Evolutionary conservation across 768 basidiomycete genomes (phyloP), one percentile per base, ranked within the genome.

Genomic region (Hortiboletus campestris): DNA sequence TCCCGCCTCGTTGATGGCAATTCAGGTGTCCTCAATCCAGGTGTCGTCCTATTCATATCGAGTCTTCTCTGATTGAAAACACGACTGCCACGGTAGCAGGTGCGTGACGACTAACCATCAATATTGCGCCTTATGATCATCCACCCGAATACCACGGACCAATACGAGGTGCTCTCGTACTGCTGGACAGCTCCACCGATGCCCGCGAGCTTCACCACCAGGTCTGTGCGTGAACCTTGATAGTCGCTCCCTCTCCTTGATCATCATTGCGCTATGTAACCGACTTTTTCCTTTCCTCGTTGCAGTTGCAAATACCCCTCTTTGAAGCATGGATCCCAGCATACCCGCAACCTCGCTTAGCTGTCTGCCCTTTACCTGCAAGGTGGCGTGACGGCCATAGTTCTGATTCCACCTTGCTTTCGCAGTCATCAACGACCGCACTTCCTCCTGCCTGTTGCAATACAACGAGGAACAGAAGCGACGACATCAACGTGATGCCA

Each of bases 401-500:
- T 42, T 55, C 28, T 63, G 65, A 62, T 67, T 43, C 53, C 57
- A 64, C 47, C 58, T 53, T 55, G 59, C 38, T 48, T 51, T 67
- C 49, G 65, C 67, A 67, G 60, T 35, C 53, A 46, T 49, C 59
- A 44, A 58, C 35, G 50, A 60, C 67, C 67, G 45, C 63, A 55
- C 48, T 60, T 55, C 45, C 41, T 57, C 67, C 67, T 64, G 65
- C 56, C 53, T 49, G 62, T 45, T 59, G 55, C 58, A 67, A 69
- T 46, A 51, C 48, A 58, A 53, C 53, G 52, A 61, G 54, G 59
- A 31, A 53, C 32, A 65, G 59, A 67, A 70, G 67, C 52, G 53
- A 63, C 65, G 58, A 51, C 58, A 67, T 67, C 58, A 67, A 47
- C 60, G 43, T 65, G 67, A 65, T 67, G 52, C 53, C 67, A 67